Base-by-base conservation (phyloP, 257 asterid species). In the Solanum corneliomulleri region DNA sequence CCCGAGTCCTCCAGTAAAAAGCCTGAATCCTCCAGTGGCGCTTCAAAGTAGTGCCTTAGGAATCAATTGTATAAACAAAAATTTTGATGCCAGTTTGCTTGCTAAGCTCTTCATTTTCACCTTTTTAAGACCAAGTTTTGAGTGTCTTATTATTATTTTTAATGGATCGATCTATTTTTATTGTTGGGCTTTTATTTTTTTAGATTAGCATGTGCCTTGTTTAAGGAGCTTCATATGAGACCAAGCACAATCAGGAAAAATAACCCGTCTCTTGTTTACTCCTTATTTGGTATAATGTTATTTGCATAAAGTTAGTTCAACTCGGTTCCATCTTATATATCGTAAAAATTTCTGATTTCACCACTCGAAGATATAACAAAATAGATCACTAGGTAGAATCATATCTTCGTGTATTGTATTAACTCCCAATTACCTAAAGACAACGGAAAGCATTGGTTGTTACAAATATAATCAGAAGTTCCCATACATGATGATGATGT, bases 1-100 rank as follows among this genome's bases (percentile, higher is more conserved):
- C 29, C 85, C 8, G 94, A 93, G 49, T 89, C 93, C 47, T 91
- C 96, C 56, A 77, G 75, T 62, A 94, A 95, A 90, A 76, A 85
- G 12, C 25, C 85, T 12, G 94, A 93, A 42, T 90, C 94, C 56
- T 91, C 96, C 56, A 72, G 82, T 82, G 90, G 91, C 74, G 91
- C 91, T 84, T 90, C 94, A 77, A 94, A 94, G 93, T 92, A 90
- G 91, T 76, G 21, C 23, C 58, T 41, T 6, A 14, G 15, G 84
- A 14, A 44, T 77, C 66, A 47, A 16, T 78, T 45, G 84, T 78
- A 78, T 16, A 78, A 78, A 78, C 42, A 45, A 78, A 78, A 15
- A 0, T 2, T 27, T 45, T 78, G 3, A 16, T 16, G 42, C 45
- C 16, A 18, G 14, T 77, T 21, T 42, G 62, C 45, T 77, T 77